A percentile compares a stretch with the other conserved stretches of the same genome.
Evolutionary conservation across 2,329 filamentous ascomycete genomes (phyloP).

Genomic region (Rhynchosporium graminicola): DNA sequence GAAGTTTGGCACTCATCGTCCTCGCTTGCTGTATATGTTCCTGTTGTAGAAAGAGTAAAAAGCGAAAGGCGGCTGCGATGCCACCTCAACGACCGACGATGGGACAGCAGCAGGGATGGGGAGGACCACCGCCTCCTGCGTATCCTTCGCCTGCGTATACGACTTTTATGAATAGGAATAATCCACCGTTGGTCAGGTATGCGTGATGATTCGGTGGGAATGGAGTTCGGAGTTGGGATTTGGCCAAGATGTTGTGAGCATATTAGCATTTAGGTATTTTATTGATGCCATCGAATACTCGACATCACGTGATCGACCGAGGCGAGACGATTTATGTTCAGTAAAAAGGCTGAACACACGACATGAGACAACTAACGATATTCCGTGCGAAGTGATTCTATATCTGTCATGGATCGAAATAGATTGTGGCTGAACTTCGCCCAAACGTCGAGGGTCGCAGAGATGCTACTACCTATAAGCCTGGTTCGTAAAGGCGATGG

Average conservation of each 20-base stretch:
- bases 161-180: constrained; percentile 15
- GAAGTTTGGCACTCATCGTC: constrained; percentile 12
- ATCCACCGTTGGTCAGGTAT: constrained; percentile 14
- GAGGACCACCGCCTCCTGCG: constrained; percentile 5
- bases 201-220: background rate
- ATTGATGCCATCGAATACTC: background rate
- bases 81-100: constrained; percentile 8
- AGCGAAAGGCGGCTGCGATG: background rate
- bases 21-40: constrained; percentile 16
- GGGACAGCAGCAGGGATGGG: background rate
- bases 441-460: too few relatives aligned
- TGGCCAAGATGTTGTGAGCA: background rate
- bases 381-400: too few relatives aligned
- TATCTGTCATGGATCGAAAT: too few relatives aligned
- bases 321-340: too few relatives aligned
- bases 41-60: constrained; percentile 16
- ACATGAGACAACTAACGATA: too few relatives aligned
- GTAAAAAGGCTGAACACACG: too few relatives aligned
- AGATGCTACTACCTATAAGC: too few relatives aligned
- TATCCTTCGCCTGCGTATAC: constrained; percentile 12
- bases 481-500: too few relatives aligned
- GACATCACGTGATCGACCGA: background rate
- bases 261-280: background rate
- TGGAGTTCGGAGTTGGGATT: background rate
- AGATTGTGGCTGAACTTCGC: too few relatives aligned